phyloP scores from a whole-genome alignment of 768 basidiomycete genomes.

The Tulasnella sp. region DNA sequence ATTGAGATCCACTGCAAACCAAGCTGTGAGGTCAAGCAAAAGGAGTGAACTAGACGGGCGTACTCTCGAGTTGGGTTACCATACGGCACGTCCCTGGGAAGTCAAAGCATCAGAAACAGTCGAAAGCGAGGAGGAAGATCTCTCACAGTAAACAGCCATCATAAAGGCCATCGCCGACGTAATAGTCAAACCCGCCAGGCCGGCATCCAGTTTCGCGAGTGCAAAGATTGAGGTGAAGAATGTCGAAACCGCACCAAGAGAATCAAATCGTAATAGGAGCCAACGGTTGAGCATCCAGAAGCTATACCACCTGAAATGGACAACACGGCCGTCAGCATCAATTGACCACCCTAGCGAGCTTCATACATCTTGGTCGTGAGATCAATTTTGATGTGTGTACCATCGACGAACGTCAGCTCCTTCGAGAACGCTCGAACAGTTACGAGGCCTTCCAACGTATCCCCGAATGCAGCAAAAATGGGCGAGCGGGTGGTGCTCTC shows the following conservation, averaged over 20 bases:
- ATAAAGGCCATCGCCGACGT: constrained; percentile 60
- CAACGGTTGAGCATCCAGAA: constrained; percentile 88
- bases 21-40: background rate
- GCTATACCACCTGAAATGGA: constrained; percentile 21
- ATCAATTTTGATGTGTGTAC: constrained; percentile 61
- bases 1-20: constrained; percentile 28
- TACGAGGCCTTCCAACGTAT: constrained; percentile 54
- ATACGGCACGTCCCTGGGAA: constrained; percentile 33
- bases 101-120: background rate
- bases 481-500: constrained; percentile 80
- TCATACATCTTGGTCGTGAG: constrained; percentile 53
- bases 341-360: background rate
- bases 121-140: background rate
- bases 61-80: constrained; percentile 55
- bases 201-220: constrained; percentile 36
- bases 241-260: constrained; percentile 59
- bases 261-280: constrained; percentile 74
- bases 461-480: constrained; percentile 72
- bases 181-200: constrained; percentile 45
- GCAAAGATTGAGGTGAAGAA: constrained; percentile 67
- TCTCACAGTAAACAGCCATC: constrained; percentile 24
- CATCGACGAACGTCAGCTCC: constrained; percentile 63
- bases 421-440: constrained; percentile 85
- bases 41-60: constrained; percentile 22
- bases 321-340: background rate